These are phyloP conservation scores for Arabidopsis hybrid DNA, from an alignment of 441 rosid genomes.

Conservation along the genomic window DNA sequence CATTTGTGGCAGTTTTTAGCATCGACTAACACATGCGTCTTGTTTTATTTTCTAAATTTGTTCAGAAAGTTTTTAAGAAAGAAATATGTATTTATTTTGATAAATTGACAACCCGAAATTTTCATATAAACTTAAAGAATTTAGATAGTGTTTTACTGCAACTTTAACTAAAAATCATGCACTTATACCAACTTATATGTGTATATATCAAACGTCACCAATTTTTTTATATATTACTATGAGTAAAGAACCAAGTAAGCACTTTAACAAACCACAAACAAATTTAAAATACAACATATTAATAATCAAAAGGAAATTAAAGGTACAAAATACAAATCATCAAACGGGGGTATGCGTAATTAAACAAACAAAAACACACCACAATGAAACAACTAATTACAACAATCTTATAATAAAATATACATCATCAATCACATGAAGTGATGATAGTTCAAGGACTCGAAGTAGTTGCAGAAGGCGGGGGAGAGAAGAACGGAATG, in stretches of 20 bases:
- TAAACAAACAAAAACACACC: constrained; percentile 21
- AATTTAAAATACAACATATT: constrained; percentile 5
- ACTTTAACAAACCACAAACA: constrained; percentile 7
- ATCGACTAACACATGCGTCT: constrained; percentile 33
- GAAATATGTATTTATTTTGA: neutral
- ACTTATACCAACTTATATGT: neutral
- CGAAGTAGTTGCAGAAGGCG: constrained; percentile 27
- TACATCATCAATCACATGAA: constrained; percentile 27
- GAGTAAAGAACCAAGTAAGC: neutral
- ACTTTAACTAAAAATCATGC: neutral
- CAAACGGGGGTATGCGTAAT: neutral
- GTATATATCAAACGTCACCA: neutral
- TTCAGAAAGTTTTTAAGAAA: neutral
- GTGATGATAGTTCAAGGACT: constrained; percentile 31
- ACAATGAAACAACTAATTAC: neutral
- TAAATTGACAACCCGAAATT: neutral
- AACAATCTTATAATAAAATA: neutral
- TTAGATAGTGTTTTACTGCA: neutral
- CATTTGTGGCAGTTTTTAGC: neutral
- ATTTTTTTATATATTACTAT: neutral
- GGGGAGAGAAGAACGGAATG: constrained; percentile 25
- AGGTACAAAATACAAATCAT: constrained; percentile 1
- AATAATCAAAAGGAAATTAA: constrained; percentile 4
- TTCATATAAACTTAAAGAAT: neutral
- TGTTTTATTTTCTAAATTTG: constrained; percentile 13